Base-by-base conservation (phyloP, 176 grass and related monocot genomes). In the Carex littledalei region DNA sequence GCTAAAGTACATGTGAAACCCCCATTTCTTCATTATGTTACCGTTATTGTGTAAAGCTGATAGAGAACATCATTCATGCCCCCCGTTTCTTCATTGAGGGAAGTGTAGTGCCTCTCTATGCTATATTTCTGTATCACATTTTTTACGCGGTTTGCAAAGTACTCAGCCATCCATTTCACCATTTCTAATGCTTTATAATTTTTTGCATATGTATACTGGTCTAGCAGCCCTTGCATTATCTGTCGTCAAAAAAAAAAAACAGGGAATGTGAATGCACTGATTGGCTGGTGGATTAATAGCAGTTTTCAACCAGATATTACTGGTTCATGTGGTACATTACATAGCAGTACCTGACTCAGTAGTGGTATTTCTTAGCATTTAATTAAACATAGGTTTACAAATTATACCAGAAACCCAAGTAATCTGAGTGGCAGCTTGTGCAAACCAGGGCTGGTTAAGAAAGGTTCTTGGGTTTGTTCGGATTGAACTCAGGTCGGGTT, bases 51-150 rank as follows among this genome's bases (percentile, higher is more conserved):
- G 71, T 95, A 95, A 12, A 98, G 91, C 83, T 92, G 90, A 86
- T 98, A 98, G 74, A 98, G 93, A 69, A 95, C 91, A 88, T 98
- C 95, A 87, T 98, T 95, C 95, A 98, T 98, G 18, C 95, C 93
- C 6, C 93, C 93, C 52, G 93, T 95, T 89, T 98, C 95, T 89
- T 98, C 95, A 86, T 98, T 98, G 52, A 98, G 93, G 16, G 93
- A 95, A 2, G 79, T 84, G 90, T 93, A 98, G 86, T 98, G 95
- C 13, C 88, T 88, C 87, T 98, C 95, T 82, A 95, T 91, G 81
- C 49, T 98, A 82, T 95, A 86, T 64, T 87, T 93, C 70, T 85
- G 63, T 65, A 98, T 84, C 5, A 95, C 91, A 79, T 55, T 92
- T 52, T 87, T 84, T 50, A 98, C 91, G 37, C 93, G 85, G 37